Evolutionary conservation across 2,329 filamentous ascomycete species (phyloP), one percentile per base, ranked within the genome.

Genomic region (Peltaster fructicola): DNA sequence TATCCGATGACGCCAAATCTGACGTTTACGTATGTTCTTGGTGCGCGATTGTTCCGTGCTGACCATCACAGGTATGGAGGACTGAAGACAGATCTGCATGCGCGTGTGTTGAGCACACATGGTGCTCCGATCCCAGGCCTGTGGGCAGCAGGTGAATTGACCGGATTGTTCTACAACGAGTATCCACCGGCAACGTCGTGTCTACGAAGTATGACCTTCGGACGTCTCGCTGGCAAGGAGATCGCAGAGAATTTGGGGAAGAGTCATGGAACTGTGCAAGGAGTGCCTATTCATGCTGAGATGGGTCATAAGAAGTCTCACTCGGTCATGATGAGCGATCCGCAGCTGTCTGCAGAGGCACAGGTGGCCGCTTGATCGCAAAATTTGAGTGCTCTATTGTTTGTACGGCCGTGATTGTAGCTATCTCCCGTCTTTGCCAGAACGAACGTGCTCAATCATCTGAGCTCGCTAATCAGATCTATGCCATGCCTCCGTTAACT

Each of bases 401-500:
- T n/a, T n/a, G n/a, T n/a, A n/a, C n/a, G n/a, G n/a, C n/a, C n/a
- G n/a, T n/a, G n/a, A n/a, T n/a, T n/a, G n/a, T n/a, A n/a, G n/a
- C n/a, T n/a, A n/a, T n/a, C n/a, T n/a, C n/a, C n/a, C n/a, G n/a
- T n/a, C n/a, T n/a, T n/a, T n/a, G n/a, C n/a, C n/a, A n/a, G n/a
- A n/a, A n/a, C n/a, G n/a, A n/a, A n/a, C n/a, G n/a, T n/a, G n/a
- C n/a, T n/a, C n/a, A n/a, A n/a, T n/a, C n/a, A n/a, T n/a, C n/a
- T n/a, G n/a, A n/a, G n/a, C n/a, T n/a, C n/a, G n/a, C n/a, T n/a
- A n/a, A n/a, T n/a, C n/a, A n/a, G n/a, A n/a, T n/a, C n/a, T n/a
- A n/a, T n/a, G n/a, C n/a, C n/a, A n/a, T n/a, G n/a, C 28, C 47
- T 2, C 61, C 59, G 45, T 63, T 63, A 3, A 54, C 53, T 24